Percentiles rank a stretch among this genome's conserved stretches.
phyloP scores from a whole-genome alignment of 495 filamentous ascomycete genomes.

The Trichocladium antarcticum region DNA sequence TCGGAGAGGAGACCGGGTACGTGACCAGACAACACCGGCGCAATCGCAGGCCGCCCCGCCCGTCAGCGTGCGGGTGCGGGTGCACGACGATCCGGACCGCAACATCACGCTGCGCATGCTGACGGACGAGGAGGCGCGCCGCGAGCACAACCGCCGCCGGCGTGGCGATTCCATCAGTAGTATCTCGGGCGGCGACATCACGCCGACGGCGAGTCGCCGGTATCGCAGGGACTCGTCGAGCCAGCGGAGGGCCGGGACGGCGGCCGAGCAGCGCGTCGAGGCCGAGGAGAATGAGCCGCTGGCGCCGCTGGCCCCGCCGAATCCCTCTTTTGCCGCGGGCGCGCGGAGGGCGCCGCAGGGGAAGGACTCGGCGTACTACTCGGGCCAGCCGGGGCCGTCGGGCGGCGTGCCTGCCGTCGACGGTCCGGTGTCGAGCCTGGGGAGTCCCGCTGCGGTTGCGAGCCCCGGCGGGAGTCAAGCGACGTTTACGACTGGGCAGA shows the following conservation, averaged over 20 bases:
- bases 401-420: conserved; percentile 21
- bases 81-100: conserved; percentile 61
- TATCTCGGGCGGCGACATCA: conserved; percentile 33
- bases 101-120: conserved; percentile 72
- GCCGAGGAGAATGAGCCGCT: conserved; percentile 18
- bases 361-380: conserved; percentile 48
- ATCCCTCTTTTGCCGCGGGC: conserved; percentile 21
- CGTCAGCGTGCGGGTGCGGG: conserved; percentile 68
- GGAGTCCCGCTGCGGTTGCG: not conserved
- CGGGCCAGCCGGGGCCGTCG: conserved; percentile 37
- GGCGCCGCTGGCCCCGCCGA: conserved; percentile 37
- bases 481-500: conserved; percentile 24
- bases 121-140: conserved; percentile 68
- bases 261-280: conserved; percentile 32
- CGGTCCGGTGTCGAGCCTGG: conserved; percentile 35
- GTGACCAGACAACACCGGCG: conserved; percentile 6
- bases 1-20: conserved; percentile 34
- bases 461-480: conserved; percentile 27
- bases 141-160: conserved; percentile 20
- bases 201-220: conserved; percentile 32
- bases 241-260: conserved; percentile 27
- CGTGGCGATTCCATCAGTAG: conserved; percentile 40
- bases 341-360: conserved; percentile 26
- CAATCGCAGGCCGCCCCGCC: conserved; percentile 33
- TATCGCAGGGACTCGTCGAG: conserved; percentile 38